Conservation (phyloP, 2,329 filamentous ascomycete genomes). For the Emericellopsis cladophorae region DNA sequence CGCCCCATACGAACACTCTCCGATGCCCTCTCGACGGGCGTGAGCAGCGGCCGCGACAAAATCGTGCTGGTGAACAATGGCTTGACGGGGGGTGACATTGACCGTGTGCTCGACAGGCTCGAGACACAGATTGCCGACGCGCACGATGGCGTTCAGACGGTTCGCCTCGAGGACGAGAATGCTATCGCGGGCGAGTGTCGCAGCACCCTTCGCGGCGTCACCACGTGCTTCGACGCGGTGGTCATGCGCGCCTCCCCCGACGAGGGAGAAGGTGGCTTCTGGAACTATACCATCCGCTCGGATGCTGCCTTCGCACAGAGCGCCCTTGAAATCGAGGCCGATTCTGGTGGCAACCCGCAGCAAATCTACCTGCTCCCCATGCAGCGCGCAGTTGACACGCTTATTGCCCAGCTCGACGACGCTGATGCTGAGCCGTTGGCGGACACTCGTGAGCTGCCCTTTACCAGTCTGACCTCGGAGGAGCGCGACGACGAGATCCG, state of each 20-base stretch:
- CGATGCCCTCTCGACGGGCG: constrained; percentile 47
- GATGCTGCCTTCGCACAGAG: constrained; percentile 53
- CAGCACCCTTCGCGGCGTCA: constrained; percentile 52
- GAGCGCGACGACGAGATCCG: constrained; percentile 56
- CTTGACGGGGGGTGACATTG: constrained; percentile 55
- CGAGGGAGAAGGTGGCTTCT: constrained; percentile 52
- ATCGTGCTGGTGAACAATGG: constrained; percentile 73
- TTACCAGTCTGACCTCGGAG: constrained; percentile 56
- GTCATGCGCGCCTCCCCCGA: constrained; percentile 64
- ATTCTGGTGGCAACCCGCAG: constrained; percentile 55
- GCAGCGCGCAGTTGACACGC: constrained; percentile 63
- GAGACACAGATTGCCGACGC: constrained; percentile 41
- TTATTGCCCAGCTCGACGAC: constrained; percentile 48
- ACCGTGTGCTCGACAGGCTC: constrained; percentile 53
- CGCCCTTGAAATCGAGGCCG: constrained; percentile 48
- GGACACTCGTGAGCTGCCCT: constrained; percentile 53
- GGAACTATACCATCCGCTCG: constrained; percentile 78
- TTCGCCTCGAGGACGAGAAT: constrained; percentile 39
- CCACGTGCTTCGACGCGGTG: constrained; percentile 59
- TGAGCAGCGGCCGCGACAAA: constrained; percentile 45
- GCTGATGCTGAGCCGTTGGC: constrained; percentile 23
- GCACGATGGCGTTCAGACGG: constrained; percentile 39
- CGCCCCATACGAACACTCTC: constrained; percentile 49
- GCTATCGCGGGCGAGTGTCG: constrained; percentile 51
- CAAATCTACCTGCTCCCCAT: constrained; percentile 70